Conservation (phyloP, 2,329 filamentous ascomycete genomes). For the Aspergillus terreus region DNA sequence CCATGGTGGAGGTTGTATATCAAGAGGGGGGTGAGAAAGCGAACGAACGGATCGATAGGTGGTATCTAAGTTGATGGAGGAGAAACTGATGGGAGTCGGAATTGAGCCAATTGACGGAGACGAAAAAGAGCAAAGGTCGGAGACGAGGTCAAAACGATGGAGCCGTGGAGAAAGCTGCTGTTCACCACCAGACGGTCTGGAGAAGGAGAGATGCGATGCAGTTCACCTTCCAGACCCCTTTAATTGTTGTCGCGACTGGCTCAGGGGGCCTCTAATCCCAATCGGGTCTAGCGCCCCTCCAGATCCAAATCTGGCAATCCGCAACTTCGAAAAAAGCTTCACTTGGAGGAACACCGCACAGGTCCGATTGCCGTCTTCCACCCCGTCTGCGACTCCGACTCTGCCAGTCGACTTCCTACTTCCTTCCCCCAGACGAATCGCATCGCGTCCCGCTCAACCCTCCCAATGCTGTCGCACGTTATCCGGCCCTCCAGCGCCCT, state of each 20-base stretch:
- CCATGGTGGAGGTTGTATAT: constrained; percentile 54
- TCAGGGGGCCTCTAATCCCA: constrained; percentile 36
- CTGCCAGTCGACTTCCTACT: not conserved
- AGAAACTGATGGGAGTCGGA: constrained; percentile 1
- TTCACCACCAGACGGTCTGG: constrained; percentile 10
- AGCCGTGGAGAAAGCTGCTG: not conserved
- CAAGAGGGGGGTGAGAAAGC: constrained; percentile 11
- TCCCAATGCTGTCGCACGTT: constrained; percentile 22
- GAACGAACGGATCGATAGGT: not conserved
- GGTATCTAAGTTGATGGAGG: not conserved
- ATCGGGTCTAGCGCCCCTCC: constrained; percentile 29
- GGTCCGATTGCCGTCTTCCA: no score
- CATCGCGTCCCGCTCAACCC: not conserved
- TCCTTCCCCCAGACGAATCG: not conserved
- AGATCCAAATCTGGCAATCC: constrained; percentile 19
- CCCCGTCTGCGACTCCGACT: not conserved
- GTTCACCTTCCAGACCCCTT: constrained; percentile 15
- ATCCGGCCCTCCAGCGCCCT: constrained; percentile 13
- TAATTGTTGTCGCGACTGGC: constrained; percentile 29
- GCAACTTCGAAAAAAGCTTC: constrained; percentile 19
- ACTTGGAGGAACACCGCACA: constrained; percentile 2
- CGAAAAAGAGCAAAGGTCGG: constrained; percentile 20
- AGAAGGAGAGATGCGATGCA: constrained; percentile 14
- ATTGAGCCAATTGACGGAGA: not conserved
- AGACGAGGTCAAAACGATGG: constrained; percentile 14